phyloP scores from a whole-genome alignment of 306 rosid species.

The Canavalia gladiata region DNA sequence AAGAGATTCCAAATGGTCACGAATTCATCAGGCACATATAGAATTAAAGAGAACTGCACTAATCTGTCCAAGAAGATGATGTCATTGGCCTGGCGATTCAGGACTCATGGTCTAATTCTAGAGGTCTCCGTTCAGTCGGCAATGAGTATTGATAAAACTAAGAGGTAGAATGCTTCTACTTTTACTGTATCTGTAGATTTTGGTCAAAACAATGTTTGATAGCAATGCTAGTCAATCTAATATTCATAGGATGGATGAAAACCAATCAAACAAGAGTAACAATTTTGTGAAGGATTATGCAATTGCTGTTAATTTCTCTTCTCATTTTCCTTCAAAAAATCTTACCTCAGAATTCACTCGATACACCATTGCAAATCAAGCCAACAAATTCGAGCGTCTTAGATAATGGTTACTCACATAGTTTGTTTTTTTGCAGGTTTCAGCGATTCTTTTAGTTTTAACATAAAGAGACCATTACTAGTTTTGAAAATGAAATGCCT shows the following conservation, averaged over 20 bases:
- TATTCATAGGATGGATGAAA: slow-evolving; percentile 54
- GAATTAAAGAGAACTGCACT: slow-evolving; percentile 57
- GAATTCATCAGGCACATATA: slow-evolving; percentile 68
- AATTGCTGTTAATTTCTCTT: slow-evolving; percentile 51
- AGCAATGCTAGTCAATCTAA: slow-evolving; percentile 58
- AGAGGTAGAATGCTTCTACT: slow-evolving; percentile 51
- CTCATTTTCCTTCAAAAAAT: slow-evolving; percentile 54
- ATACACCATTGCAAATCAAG: slow-evolving; percentile 52
- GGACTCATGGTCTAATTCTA: too few relatives aligned
- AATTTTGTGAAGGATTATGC: slow-evolving; percentile 58
- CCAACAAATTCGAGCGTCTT: slow-evolving; percentile 55
- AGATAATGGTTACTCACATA: slow-evolving; percentile 51
- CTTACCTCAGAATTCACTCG: slow-evolving; percentile 64
- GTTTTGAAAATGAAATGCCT: slow-evolving; percentile 47
- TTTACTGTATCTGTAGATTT: slow-evolving; percentile 51
- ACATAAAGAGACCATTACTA: slow-evolving; percentile 54
- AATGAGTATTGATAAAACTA: slow-evolving; percentile 49
- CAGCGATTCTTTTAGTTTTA: slow-evolving; percentile 53
- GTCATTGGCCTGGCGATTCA: too few relatives aligned
- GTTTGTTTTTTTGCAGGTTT: slow-evolving; percentile 54
- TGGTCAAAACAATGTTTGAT: slow-evolving; percentile 53
- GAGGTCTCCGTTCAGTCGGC: too few relatives aligned
- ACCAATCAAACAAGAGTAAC: slow-evolving; percentile 55
- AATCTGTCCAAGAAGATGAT: too few relatives aligned
- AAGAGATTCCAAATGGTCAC: slow-evolving; percentile 84